Evolutionary conservation across 352 stramenopile species (phyloP), one percentile per base, ranked within the genome.

Genomic region (Thalassiosira oceanica): DNA sequence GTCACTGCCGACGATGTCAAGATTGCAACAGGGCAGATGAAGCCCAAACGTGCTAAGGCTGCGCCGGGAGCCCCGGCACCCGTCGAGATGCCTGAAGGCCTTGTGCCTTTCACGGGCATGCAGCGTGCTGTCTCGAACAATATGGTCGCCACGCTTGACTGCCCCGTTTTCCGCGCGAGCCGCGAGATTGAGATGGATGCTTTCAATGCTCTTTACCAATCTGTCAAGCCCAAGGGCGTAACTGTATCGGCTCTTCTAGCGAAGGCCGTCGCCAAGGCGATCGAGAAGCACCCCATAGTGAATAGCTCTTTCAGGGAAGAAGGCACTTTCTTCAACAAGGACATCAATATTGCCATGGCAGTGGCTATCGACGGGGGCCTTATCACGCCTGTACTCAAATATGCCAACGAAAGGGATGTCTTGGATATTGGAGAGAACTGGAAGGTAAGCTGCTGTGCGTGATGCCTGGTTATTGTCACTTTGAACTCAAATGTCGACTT

Each of bases 321-420:
- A 21, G 77, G 94, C 49, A 74, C 89, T 7, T 96, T 97, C 74
- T 51, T 84, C 36, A 89, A 82, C 13, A 87, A 99, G 35, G 97
- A 99, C 79, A 97, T 99, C 39, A 97, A 93, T 67, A 93, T 99
- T 0, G 96, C 96, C 26, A n/a, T n/a, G n/a, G 96, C 96, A 21
- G 97, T 99, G 4, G 96, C 96, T 7, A 99, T 96, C 5, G 89
- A 93, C n/a, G 85, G 86, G 8, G 96, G 97, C 10, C 88, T 99
- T 3, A 99, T 99, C 75, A 99, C 96, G 36, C 97, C 97, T 18
- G 98, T 99, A 81, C 90, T 99, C 29, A 92, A 88, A 18, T 82
- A 92, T 43, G 96, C 97, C n/a, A 94, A 98, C 71, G 65, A 82
- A n/a, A 83, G 96, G 10, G 94, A 95, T 11, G 84, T 99, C 11